Base-by-base conservation (phyloP, 2,329 filamentous ascomycete species). In the Botrytis hyacinthi region DNA sequence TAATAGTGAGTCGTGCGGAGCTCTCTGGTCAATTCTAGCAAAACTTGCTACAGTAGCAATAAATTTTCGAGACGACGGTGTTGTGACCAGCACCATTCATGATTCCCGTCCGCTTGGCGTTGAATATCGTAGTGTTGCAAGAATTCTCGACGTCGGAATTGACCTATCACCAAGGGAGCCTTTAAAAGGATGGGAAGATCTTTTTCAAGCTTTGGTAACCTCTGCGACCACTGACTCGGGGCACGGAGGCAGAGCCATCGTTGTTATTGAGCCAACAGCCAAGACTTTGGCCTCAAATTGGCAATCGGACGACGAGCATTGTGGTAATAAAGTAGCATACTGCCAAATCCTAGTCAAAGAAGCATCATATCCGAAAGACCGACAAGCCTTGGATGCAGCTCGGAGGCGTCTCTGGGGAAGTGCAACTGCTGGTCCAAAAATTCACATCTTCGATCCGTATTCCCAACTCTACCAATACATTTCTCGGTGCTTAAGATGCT, bases 251-350 rank as follows among this genome's bases (percentile, higher is more conserved):
- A 86, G 91, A 59, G 88, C 90, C 8, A 84, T 92, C 68, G 87
- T 88, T 37, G 85, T 94, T 1, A 84, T 95, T 57, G 93, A 97
- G 75, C 92, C 91, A 1, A 78, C 96, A 5, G 88, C 92, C 0
- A 90, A 88, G 76, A 78, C 82, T 1, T 76, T 92, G 7, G 78
- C 68, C 6, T 84, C 54, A 84, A 85, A 72, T 82, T 76, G 75
- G 77, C 80, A 78, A 78, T 26, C 37, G 12, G 51, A 71, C 1
- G 61, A 48, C 16, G 74, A 77, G 16, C 79, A 63, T 14, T 70
- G 69, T 35, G 46, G 29, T 5, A 32, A 46, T 4, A 70, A 75
- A 4, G 77, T 84, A 48, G 80, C 76, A 29, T 82, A 83, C 46
- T 82, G 81, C 10, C 65, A 72, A 22, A 65, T 76, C 1, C 22